Conservation (phyloP, 2,329 filamentous ascomycete species). For the Microsporum ferrugineum region DNA sequence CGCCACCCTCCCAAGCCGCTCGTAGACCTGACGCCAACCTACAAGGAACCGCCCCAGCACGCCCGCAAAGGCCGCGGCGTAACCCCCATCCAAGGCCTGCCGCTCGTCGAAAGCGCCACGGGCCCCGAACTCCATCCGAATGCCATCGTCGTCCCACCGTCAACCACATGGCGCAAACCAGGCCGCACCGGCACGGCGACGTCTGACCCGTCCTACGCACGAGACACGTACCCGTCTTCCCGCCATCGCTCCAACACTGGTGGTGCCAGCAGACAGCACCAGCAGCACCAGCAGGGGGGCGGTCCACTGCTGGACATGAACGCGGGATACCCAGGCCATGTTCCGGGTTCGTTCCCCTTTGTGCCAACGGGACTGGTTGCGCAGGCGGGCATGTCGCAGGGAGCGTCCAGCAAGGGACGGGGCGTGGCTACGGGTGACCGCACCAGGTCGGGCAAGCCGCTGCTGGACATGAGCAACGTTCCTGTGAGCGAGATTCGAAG, state of each 20-base stretch:
- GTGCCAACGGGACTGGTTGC: conserved; percentile 29
- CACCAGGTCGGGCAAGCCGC: conserved; percentile 27
- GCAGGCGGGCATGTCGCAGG: conserved; percentile 14
- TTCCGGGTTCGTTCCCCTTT: conserved; percentile 19
- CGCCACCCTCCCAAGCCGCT: conserved; percentile 47
- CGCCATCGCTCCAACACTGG: conserved; percentile 27
- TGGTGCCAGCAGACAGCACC: conserved; percentile 19
- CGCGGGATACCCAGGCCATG: not conserved
- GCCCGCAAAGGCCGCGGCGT: conserved; percentile 28
- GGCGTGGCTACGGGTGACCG: conserved; percentile 33
- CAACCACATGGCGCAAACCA: conserved; percentile 32
- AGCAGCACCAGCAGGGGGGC: not conserved
- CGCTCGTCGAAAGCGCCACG: conserved; percentile 34
- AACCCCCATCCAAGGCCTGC: conserved; percentile 31
- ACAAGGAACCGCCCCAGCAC: conserved; percentile 48
- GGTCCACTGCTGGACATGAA: not conserved
- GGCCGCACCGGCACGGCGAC: conserved; percentile 9
- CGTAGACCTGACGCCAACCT: conserved; percentile 55
- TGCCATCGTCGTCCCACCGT: conserved; percentile 27
- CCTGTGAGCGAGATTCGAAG: not conserved
- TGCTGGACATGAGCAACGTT: conserved; percentile 32
- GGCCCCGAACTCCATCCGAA: conserved; percentile 26
- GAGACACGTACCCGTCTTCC: conserved; percentile 5
- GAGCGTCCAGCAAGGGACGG: conserved; percentile 22
- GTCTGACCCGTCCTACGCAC: not conserved